Base-by-base conservation (phyloP, 768 basidiomycete genomes). In the Trametes cinnabarina region DNA sequence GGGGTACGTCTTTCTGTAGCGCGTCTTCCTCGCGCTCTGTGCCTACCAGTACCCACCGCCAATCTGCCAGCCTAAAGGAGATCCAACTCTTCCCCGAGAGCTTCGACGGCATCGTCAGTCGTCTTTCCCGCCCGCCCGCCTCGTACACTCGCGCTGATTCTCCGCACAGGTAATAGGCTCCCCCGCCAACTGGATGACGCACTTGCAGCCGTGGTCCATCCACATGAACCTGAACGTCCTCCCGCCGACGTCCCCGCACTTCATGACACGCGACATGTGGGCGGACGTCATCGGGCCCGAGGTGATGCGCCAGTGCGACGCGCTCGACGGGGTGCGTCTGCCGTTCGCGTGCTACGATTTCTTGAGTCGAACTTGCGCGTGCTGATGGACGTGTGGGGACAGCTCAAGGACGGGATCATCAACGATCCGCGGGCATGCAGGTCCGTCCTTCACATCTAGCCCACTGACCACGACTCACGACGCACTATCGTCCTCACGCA, bases 241-340 rank as follows among this genome's bases (percentile, higher is more conserved):
- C 12, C 57, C 62, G 9, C 47, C 52, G 20, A 60, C 54, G 20
- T 58, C 62, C 11, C 34, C 58, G 3, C 61, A 56, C 11, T 72
- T 66, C 48, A 72, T 72, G 19, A 49, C 65, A 0, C 25, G 52
- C 0, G 37, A 58, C 4, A 25, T 58, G 26, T 72, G 71, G 70
- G 30, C 32, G 11, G 51, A 65, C 17, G 55, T 68, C 30, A 66
- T 72, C 35, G 63, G 64, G 11, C 55, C 67, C 17, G 71, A 71
- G 51, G 66, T 70, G 3, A 52, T 72, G 47, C 62, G 57, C 15
- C 71, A 71, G 50, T 72, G 71, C 43, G 71, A 72, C 42, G 57
- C 44, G 1, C 47, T 72, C 10, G 71, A 72, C 48, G 71, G 71
- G 22, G 65, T 70, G n/a, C n/a, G n/a, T n/a, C n/a, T n/a, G n/a